Percentiles rank a stretch among this genome's conserved stretches.
Evolutionary conservation across 306 rosid species (phyloP).

Genomic region (Rosa lucieae): DNA sequence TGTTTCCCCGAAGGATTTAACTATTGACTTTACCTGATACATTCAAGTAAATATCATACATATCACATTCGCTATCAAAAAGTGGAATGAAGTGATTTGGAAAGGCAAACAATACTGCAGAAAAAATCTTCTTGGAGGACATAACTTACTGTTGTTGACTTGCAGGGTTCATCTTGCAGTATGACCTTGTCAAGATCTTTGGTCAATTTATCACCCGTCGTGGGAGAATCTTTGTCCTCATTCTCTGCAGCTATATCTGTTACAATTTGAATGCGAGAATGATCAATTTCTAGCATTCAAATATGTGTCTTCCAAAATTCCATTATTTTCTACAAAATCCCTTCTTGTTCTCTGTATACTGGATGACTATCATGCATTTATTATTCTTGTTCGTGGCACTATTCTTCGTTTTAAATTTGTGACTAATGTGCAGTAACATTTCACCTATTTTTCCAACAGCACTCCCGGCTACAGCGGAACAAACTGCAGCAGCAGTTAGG

Average conservation of each 20-base stretch:
- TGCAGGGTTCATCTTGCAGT: conserved; percentile 85
- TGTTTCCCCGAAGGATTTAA: conserved; percentile 69
- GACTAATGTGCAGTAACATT: not conserved
- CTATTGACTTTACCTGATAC: conserved; percentile 63
- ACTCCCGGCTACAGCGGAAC: conserved; percentile 68
- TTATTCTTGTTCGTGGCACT: too few species aligned
- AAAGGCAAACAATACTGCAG: not conserved
- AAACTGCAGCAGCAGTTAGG: conserved; percentile 82
- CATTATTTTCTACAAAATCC: too few species aligned
- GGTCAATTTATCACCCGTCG: conserved; percentile 58
- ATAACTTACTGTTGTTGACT: conserved; percentile 74
- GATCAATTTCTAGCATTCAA: not conserved
- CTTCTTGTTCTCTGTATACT: not conserved
- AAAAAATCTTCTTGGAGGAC: not conserved
- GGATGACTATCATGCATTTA: not conserved
- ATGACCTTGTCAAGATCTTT: conserved; percentile 66
- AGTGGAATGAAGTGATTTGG: not conserved
- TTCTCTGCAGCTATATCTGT: conserved; percentile 57
- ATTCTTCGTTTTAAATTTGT: not conserved
- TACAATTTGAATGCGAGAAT: not conserved
- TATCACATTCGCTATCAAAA: not conserved
- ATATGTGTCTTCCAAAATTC: not conserved
- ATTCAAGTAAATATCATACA: conserved; percentile 11
- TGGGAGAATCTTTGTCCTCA: conserved; percentile 59
- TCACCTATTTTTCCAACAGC: conserved; percentile 21